Base-by-base conservation (phyloP, 768 basidiomycete species). In the Thelephora ganbajun region DNA sequence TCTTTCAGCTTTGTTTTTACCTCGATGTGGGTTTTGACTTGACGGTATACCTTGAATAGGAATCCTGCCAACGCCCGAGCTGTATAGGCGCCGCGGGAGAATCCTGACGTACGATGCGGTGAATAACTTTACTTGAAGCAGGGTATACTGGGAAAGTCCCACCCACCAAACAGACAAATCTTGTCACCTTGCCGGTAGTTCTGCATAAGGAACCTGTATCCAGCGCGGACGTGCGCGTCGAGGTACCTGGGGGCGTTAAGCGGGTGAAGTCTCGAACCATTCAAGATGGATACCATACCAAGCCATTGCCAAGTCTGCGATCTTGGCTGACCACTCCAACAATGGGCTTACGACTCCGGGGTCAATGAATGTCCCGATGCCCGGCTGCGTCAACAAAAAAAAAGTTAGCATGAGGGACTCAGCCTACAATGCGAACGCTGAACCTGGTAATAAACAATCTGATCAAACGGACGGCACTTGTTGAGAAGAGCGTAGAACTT, bases 191-290 rank as follows among this genome's bases (percentile, higher is more conserved):
- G 55, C n/a, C 65, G 67, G 57, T 81, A 86, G 55, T 82, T 87
- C 51, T 81, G 71, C 86, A 89, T 87, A 46, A 89, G 63, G 59
- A 80, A 89, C 51, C 64, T 67, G 61, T 89, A 90, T 0, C 87
- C 87, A 9, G 73, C 79, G 63, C 78, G 73, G 18, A 87, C 79
- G 61, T 87, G 84, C 1, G 57, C 71, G 46, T 79, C 76, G 36
- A 87, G 66, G 55, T 80, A 86, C 76, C 81, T 83, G 43, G 35
- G 39, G 39, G 22, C 14, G 22, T 41, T 42, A 20, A 41, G 42
- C 30, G 46, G 43, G 2, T 35, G 39, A 45, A 46, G 23, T 14
- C 5, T 30, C 19, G 6, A 48, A 14, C 45, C 16, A 46, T 9
- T 16, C 13, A 20, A 20, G 14, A 50, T 55, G 14, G 20, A 33